These are phyloP conservation scores for Ceriops decandra DNA, from an alignment of 345 rosid species.

Conservation along the genomic window DNA sequence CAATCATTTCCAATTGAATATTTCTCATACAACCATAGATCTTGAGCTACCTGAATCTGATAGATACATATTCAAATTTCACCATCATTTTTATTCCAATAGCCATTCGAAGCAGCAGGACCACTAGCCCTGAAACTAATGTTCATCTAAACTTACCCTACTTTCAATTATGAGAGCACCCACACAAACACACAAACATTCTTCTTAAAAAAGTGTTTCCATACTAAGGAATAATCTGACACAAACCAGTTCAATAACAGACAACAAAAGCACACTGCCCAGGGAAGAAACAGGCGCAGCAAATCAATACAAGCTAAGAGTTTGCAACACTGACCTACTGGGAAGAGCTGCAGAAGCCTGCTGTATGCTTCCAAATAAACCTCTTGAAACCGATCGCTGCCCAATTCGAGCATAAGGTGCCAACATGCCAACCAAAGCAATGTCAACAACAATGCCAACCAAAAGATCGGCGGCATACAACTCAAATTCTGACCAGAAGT, in stretches of 20 bases:
- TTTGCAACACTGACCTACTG: conserved; percentile 51
- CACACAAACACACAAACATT: too few relatives aligned
- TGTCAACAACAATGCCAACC: conserved; percentile 76
- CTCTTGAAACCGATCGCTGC: conserved; percentile 54
- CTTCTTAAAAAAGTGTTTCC: too few relatives aligned
- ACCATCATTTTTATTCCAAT: too few relatives aligned
- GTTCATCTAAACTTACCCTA: too few relatives aligned
- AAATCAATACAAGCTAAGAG: neutral
- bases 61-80: too few relatives aligned
- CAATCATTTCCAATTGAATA: too few relatives aligned
- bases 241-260: neutral
- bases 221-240: neutral
- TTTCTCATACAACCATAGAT: too few relatives aligned
- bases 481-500: conserved; percentile 95
- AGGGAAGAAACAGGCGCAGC: neutral
- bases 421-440: conserved; percentile 90
- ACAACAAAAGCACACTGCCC: too few relatives aligned
- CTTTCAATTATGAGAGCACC: too few relatives aligned
- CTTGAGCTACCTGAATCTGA: too few relatives aligned
- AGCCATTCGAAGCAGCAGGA: too few relatives aligned
- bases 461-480: conserved; percentile 83
- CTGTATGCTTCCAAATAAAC: conserved; percentile 55
- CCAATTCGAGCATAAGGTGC: conserved; percentile 93
- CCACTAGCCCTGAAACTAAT: too few relatives aligned
- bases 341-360: conserved; percentile 88